Evolutionary conservation across 768 basidiomycete genomes (phyloP), one percentile per base, ranked within the genome.

Genomic region (Gyrodon lividus): DNA sequence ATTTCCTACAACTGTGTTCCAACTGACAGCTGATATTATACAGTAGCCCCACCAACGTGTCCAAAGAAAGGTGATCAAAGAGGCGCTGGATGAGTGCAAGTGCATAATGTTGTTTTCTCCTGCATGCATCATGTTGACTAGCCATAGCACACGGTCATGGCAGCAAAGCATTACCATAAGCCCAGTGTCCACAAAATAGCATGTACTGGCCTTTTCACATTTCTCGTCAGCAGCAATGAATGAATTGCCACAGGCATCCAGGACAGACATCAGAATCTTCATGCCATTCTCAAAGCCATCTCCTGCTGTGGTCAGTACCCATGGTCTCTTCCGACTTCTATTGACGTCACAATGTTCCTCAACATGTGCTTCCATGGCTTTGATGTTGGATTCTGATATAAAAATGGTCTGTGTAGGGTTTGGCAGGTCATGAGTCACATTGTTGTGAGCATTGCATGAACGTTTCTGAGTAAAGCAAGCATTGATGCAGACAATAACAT

Each of bases 1-100:
- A 46, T 10, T 51, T 51, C 22, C n/a, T 35, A 54, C 57, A 33
- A 48, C 35, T 39, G 8, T 16, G 60, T 6, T 70, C 54, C 6
- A 73, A 42, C 19, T 67, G 61, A 48, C 74, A 77, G 0, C 61
- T 71, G 30, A 76, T 69, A 40, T 68, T 61, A 49, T 77, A 68
- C 3, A 65, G 48, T 3, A 52, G 46, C 2, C 50, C 50, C 3
- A 73, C 58, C 0, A 66, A 76, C 19, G 69, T 61, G 1, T 57
- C 3, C 0, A 45, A 23, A 0, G 74, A 76, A 19, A 26, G 24
- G 7, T 26, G 24, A 44, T 26, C 24, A 7, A 26, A 26, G 34
- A 48, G 38, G 9, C 35, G 41, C 38, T 48, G 2, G 24, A 50
- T 26, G 14, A 50, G 12, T 0, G 58, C 39, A 14, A 59, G 51